Percentiles rank a stretch among this genome's conserved stretches.
Evolutionary conservation across 2,329 filamentous ascomycete species (phyloP).

Genomic region (Calonectria hongkongensis): DNA sequence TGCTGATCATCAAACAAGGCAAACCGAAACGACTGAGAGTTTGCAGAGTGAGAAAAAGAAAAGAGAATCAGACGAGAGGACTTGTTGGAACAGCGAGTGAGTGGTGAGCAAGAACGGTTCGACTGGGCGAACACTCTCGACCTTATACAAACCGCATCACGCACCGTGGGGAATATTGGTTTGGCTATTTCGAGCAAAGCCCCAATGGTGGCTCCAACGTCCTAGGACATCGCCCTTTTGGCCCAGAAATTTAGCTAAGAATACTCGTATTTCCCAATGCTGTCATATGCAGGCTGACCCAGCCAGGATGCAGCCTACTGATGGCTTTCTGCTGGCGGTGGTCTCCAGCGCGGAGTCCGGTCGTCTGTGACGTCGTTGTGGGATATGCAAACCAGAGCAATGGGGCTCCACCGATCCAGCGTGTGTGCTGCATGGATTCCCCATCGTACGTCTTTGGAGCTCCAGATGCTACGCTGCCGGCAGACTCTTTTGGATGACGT

Average conservation of each 20-base stretch:
- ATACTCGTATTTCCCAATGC: constrained; percentile 27
- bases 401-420: not conserved
- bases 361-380: constrained; percentile 16
- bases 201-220: not conserved
- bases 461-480: constrained; percentile 18
- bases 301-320: constrained; percentile 17
- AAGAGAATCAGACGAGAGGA: not conserved
- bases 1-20: constrained; percentile 15
- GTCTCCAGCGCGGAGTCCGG: not conserved
- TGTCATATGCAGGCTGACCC: constrained; percentile 34
- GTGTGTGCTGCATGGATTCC: not conserved
- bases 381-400: constrained; percentile 18
- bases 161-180: constrained; percentile 3
- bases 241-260: constrained; percentile 6
- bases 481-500: constrained; percentile 3
- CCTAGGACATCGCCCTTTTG: not conserved
- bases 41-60: not conserved
- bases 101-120: not conserved
- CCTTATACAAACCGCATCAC: constrained; percentile 5
- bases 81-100: constrained; percentile 20
- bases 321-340: not conserved
- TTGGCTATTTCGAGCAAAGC: constrained; percentile 9
- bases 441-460: constrained; percentile 20
- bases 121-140: not conserved
- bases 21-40: not conserved